phyloP scores from a whole-genome alignment of 495 filamentous ascomycete species.

The Choiromyces venosus region DNA sequence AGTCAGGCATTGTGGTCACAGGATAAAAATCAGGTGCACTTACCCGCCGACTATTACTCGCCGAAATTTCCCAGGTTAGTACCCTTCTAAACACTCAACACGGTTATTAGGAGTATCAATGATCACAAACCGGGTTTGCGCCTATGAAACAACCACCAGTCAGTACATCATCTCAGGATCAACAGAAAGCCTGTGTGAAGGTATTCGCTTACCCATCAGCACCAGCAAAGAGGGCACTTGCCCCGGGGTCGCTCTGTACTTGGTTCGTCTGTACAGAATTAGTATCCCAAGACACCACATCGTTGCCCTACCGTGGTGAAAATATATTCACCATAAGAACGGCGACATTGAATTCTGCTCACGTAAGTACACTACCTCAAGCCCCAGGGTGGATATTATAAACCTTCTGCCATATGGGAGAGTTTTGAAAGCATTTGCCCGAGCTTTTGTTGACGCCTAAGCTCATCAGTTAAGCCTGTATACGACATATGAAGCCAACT shows the following conservation, averaged over 20 bases:
- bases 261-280: conserved; percentile 61
- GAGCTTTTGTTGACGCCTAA: conserved; percentile 63
- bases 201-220: conserved; percentile 55
- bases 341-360: conserved; percentile 67
- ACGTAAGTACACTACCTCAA: conserved; percentile 15
- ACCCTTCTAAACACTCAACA: not conserved
- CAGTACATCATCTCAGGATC: not conserved
- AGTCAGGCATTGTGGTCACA: not conserved
- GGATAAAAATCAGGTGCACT: not conserved
- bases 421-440: conserved; percentile 65
- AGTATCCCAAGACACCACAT: conserved; percentile 3
- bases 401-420: conserved; percentile 68
- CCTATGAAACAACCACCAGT: conserved; percentile 9
- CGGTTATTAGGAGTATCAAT: not conserved
- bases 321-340: conserved; percentile 58
- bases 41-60: conserved; percentile 62
- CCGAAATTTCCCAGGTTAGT: conserved; percentile 7
- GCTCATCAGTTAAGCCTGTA: not conserved
- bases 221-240: conserved; percentile 70
- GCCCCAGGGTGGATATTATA: conserved; percentile 14
- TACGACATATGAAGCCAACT: not conserved
- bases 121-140: conserved; percentile 34
- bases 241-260: conserved; percentile 75
- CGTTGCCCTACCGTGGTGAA: not conserved
- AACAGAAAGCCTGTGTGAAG: not conserved